Evolutionary conservation across 2,329 filamentous ascomycete species (phyloP), one percentile per base, ranked within the genome.

Genomic region (Xylaria sp.): DNA sequence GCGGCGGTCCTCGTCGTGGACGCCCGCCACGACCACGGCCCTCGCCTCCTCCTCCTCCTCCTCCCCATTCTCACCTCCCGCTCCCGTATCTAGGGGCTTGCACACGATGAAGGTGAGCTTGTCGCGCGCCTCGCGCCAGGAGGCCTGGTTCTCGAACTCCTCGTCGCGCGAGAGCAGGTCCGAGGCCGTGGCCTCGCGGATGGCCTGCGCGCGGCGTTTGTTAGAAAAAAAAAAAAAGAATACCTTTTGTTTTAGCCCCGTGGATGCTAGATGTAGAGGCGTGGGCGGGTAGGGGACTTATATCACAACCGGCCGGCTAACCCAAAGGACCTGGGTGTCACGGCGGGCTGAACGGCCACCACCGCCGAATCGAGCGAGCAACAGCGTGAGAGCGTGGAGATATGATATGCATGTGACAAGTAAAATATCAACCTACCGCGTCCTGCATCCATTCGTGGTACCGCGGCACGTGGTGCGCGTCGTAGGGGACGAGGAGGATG

Each of bases 401-500:
- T 34, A 11, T 34, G 11, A 13, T 4, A 19, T 20, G 47, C 44
- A 48, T 18, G 46, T 20, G 18, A 13, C 3, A 24, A 21, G 16
- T 26, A 13, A 22, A 24, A 8, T 4, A 13, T 4, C 16, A 22
- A 55, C 72, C 63, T 69, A 83, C 88, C 47, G 87, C 81, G 66
- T 94, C 87, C 76, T 92, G 82, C 92, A 97, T 97, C 93, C 93
- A 97, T 66, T 80, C 76, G 69, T 96, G 91, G 70, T 97, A 97
- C 37, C 81, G 86, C 16, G 80, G 80, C 20, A 97, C 93, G 76
- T 97, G 93, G 67, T 86, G 88, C 37, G 79, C 74, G 59, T 88
- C 87, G 72, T 97, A 97, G 0, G 92, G 92, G 8, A 96, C 91
- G 8, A 97, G 81, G 17, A 95, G 81, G 41, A 90, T 77, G 45